A percentile compares a stretch with the other conserved stretches of the same genome.
Evolutionary conservation across 768 basidiomycete species (phyloP).

Genomic region (Boletus subcaerulescens): DNA sequence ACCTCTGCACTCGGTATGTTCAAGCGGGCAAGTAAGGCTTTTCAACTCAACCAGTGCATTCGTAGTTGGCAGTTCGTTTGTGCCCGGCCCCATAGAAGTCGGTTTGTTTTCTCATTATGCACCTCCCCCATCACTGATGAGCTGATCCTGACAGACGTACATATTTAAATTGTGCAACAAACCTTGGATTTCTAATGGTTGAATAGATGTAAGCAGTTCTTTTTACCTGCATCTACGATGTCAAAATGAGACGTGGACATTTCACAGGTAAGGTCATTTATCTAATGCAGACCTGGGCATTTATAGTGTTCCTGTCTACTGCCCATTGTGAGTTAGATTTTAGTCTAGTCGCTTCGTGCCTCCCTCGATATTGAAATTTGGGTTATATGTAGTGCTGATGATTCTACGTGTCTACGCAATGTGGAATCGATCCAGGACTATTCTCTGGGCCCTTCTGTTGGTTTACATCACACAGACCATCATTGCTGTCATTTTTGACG

Average conservation of each 20-base stretch:
- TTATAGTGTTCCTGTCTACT: not conserved
- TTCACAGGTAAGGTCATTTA: not conserved
- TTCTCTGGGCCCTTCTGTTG: not conserved
- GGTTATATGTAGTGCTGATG: slow-evolving; percentile 2
- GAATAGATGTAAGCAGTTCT: not conserved
- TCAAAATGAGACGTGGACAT: not conserved
- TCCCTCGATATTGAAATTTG: not conserved
- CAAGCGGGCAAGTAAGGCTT: rapidly evolving
- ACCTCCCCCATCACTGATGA: not conserved
- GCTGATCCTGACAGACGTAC: not conserved
- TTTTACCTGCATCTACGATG: no score
- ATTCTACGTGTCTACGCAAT: not conserved
- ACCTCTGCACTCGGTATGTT: not conserved
- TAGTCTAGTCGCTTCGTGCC: no score
- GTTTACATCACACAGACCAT: not conserved
- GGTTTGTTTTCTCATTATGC: not conserved
- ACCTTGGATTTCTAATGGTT: not conserved
- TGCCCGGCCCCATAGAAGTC: not conserved
- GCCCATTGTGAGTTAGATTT: not conserved
- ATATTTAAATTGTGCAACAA: rapidly evolving
- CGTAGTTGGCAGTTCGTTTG: not conserved
- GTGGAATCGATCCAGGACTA: not conserved
- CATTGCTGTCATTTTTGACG: not conserved
- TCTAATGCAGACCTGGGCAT: not conserved
- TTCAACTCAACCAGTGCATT: not conserved